Evolutionary conservation across 2,329 filamentous ascomycete genomes (phyloP).

Genomic region (Fusarium sp.): DNA sequence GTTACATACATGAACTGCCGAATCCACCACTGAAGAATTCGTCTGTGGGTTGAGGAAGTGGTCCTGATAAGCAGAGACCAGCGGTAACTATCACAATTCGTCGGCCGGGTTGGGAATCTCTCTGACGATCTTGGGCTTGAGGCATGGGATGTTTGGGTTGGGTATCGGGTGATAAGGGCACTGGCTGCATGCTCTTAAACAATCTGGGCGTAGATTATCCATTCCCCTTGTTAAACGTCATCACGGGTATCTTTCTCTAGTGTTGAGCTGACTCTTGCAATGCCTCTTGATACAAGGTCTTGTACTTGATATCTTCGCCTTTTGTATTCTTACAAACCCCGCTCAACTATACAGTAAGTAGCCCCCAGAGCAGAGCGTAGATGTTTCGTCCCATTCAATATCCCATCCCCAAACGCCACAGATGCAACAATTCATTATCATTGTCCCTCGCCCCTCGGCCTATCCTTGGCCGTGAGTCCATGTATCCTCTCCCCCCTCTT

Average conservation of each 20-base stretch:
- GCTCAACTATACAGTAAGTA: too few species aligned
- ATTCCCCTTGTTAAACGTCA: background rate
- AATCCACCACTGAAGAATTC: slow-evolving; percentile 8
- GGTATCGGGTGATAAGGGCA: slow-evolving; percentile 1
- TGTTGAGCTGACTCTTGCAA: background rate
- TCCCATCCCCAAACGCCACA: slow-evolving; percentile 43
- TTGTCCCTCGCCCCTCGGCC: slow-evolving; percentile 33
- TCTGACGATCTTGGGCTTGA: slow-evolving; percentile 11
- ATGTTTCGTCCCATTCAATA: too few species aligned
- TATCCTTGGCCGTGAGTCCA: slow-evolving; percentile 60
- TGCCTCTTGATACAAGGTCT: slow-evolving; percentile 9
- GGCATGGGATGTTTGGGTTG: slow-evolving; percentile 11
- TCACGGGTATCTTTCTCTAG: background rate
- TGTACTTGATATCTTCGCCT: slow-evolving; percentile 10
- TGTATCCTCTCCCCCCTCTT: slow-evolving; percentile 67
- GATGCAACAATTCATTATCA: slow-evolving; percentile 38
- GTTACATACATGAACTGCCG: slow-evolving; percentile 30
- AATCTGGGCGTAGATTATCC: background rate
- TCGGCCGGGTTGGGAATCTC: slow-evolving; percentile 12
- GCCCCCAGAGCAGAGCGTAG: too few species aligned
- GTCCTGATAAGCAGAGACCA: slow-evolving; percentile 11
- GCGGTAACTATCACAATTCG: slow-evolving; percentile 26
- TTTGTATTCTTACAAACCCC: slow-evolving; percentile 38
- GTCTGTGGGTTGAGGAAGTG: background rate
- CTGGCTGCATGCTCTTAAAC: slow-evolving; percentile 26